A percentile compares a stretch with the other conserved stretches of the same genome.
phyloP scores from a whole-genome alignment of 2,329 filamentous ascomycete genomes.

The Aureobasidium sp. region DNA sequence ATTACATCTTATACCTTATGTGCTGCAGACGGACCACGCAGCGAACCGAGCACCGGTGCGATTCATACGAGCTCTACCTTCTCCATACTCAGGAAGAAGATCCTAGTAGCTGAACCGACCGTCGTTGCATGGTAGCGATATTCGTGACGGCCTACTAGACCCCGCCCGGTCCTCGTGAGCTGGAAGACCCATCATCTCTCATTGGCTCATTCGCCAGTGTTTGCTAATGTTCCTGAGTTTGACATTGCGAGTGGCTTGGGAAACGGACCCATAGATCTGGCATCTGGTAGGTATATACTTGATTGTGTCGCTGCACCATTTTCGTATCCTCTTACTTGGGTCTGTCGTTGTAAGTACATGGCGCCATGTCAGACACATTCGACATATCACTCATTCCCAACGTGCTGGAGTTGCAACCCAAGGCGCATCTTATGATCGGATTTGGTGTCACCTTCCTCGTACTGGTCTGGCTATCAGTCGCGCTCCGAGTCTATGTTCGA shows the following conservation, averaged over 20 bases:
- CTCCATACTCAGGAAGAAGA: not conserved
- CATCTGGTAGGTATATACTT: conserved; percentile 10
- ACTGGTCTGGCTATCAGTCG: conserved; percentile 12
- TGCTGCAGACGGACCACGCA: not conserved
- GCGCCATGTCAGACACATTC: not conserved
- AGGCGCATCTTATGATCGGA: not conserved
- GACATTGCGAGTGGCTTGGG: not conserved
- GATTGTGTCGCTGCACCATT: not conserved
- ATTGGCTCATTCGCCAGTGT: not conserved
- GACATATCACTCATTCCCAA: not conserved
- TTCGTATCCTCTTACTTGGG: not conserved
- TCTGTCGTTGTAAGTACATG: not conserved
- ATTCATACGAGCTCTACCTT: not conserved
- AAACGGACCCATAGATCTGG: not conserved
- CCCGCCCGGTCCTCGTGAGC: not conserved
- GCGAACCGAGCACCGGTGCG: conserved; percentile 1
- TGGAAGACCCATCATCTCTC: not conserved
- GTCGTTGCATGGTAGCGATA: not conserved
- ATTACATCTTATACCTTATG: not conserved
- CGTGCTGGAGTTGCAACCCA: conserved; percentile 6
- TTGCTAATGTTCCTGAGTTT: not conserved
- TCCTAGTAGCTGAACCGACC: not conserved
- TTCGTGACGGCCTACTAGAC: not conserved
- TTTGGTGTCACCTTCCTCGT: conserved; percentile 7
- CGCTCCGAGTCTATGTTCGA: conserved; percentile 14